These are phyloP conservation scores for Echria macrotheca DNA, from an alignment of 495 filamentous ascomycete genomes.

Conservation along the genomic window DNA sequence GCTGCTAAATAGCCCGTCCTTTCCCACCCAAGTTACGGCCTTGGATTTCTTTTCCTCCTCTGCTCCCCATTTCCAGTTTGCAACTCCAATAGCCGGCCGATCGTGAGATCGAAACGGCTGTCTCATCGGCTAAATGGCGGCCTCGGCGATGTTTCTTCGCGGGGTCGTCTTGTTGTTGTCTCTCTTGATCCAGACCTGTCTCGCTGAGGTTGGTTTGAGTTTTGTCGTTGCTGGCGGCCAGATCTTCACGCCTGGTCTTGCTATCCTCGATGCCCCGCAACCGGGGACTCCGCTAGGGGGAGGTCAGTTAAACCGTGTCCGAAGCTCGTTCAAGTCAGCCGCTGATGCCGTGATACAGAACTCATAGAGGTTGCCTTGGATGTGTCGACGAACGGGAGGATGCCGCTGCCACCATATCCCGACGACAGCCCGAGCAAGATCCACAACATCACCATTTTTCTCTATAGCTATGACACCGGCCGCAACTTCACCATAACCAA, in stretches of 20 bases:
- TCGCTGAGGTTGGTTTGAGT: too few relatives aligned
- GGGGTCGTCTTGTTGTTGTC: too few relatives aligned
- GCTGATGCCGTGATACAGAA: background rate
- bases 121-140: too few relatives aligned
- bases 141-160: too few relatives aligned
- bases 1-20: constrained; percentile 22
- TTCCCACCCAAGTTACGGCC: background rate
- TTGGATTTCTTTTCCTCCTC: constrained; percentile 6
- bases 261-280: constrained; percentile 58
- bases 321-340: too few relatives aligned
- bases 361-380: constrained; percentile 64
- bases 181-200: too few relatives aligned
- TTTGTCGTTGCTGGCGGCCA: constrained; percentile 55
- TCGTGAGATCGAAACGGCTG: constrained; percentile 15
- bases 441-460: constrained; percentile 60
- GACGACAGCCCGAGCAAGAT: constrained; percentile 46
- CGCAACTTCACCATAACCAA: constrained; percentile 67
- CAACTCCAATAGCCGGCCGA: constrained; percentile 11
- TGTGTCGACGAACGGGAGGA: constrained; percentile 57
- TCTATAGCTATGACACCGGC: constrained; percentile 53
- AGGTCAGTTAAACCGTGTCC: too few relatives aligned
- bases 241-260: constrained; percentile 59
- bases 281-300: constrained; percentile 62
- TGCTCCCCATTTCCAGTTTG: background rate
- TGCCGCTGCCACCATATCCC: constrained; percentile 51